Conservation (phyloP, 2,329 filamentous ascomycete species). For the Epichloe baconii region DNA sequence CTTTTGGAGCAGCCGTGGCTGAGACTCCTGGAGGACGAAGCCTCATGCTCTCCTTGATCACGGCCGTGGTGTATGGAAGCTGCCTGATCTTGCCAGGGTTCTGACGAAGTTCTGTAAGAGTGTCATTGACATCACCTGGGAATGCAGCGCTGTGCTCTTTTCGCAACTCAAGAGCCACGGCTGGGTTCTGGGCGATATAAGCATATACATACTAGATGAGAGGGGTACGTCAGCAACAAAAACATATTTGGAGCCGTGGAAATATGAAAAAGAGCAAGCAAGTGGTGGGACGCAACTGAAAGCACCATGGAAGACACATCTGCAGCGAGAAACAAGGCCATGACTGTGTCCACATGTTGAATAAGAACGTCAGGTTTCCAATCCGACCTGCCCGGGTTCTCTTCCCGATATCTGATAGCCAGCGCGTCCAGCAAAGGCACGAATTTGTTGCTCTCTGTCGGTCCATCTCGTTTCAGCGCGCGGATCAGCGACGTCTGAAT, state of each 20-base stretch:
- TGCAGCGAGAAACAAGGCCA: conserved; percentile 1
- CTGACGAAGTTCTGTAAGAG: neutral
- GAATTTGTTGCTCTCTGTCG: neutral
- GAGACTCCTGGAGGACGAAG: neutral
- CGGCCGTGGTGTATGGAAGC: conserved; percentile 2
- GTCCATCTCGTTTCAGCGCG: neutral
- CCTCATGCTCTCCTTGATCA: conserved; percentile 3
- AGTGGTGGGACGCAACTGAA: conserved; percentile 1
- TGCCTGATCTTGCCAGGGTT: conserved; percentile 1
- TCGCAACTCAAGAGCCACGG: conserved; percentile 1
- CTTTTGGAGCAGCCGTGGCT: neutral
- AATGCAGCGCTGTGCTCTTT: neutral
- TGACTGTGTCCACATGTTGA: conserved; percentile 2
- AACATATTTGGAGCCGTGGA: neutral
- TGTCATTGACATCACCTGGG: neutral
- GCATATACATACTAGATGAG: neutral
- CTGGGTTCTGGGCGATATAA: conserved; percentile 1
- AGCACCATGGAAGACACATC: conserved; percentile 3
- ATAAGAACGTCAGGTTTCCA: neutral
- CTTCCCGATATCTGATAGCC: neutral
- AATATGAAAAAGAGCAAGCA: neutral
- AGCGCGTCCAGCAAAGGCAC: neutral
- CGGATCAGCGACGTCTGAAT: neutral
- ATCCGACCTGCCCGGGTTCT: neutral
- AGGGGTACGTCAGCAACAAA: neutral